Evolutionary conservation across 2,329 filamentous ascomycete genomes (phyloP).

Genomic region (Cadophora gregata): DNA sequence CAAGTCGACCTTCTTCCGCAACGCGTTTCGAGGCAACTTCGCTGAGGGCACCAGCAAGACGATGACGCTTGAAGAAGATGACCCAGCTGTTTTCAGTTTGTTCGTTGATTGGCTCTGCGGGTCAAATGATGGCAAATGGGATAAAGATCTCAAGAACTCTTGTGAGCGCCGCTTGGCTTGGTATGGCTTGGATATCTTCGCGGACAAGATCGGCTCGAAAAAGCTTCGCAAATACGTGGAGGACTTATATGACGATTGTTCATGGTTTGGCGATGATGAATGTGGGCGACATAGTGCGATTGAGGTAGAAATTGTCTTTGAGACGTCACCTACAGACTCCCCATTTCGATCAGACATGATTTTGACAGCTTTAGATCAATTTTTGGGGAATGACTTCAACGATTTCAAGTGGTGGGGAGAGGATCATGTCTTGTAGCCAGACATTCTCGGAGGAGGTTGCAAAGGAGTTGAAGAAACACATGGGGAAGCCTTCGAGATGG

Average conservation of each 20-base stretch:
- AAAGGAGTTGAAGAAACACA: not conserved
- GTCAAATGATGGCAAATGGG: not conserved
- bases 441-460: not conserved
- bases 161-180: not conserved
- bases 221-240: not conserved
- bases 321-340: not conserved
- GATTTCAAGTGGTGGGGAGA: not conserved
- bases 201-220: not conserved
- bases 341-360: not conserved
- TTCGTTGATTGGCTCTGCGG: slow-evolving; percentile 15
- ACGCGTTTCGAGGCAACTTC: slow-evolving; percentile 21
- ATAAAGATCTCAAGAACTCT: not conserved
- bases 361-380: not conserved
- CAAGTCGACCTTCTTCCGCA: slow-evolving; percentile 20
- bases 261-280: too few species aligned
- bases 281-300: not conserved
- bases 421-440: not conserved
- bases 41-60: slow-evolving; percentile 16
- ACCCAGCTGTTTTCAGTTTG: slow-evolving; percentile 14
- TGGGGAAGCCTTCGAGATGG: too few species aligned
- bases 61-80: slow-evolving; percentile 21
- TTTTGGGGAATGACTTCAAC: not conserved
- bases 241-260: not conserved
- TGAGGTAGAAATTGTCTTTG: not conserved
- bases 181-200: not conserved